Conservation (phyloP, 768 basidiomycete species). For the Ramaria sp. region DNA sequence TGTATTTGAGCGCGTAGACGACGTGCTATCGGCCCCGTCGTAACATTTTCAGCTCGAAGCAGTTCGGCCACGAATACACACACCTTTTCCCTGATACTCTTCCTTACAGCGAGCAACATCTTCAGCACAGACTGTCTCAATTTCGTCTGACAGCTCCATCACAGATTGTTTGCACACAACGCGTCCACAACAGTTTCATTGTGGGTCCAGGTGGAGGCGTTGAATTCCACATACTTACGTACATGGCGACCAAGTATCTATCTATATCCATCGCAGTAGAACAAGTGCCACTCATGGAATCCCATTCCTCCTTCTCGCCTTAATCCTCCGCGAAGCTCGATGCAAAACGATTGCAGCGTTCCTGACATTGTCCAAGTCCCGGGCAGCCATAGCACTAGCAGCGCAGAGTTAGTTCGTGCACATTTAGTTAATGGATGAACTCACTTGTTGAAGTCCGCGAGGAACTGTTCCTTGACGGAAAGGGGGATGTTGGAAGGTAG, state of each 20-base stretch:
- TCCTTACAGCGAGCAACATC: too few species aligned
- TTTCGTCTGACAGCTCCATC: too few species aligned
- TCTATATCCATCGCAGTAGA: too few species aligned
- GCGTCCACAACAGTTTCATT: not conserved
- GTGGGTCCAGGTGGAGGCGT: not conserved
- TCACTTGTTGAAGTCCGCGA: constrained; percentile 66
- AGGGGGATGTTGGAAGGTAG: constrained; percentile 53
- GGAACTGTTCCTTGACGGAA: constrained; percentile 59
- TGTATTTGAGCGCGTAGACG: not conserved
- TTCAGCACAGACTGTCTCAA: too few species aligned
- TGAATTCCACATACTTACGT: not conserved
- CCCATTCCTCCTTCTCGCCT: constrained; percentile 6
- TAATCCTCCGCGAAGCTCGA: constrained; percentile 49
- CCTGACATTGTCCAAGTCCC: constrained; percentile 74
- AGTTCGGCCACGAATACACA: too few species aligned
- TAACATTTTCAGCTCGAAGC: too few species aligned
- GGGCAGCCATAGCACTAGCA: constrained; percentile 49
- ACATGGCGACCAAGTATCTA: not conserved
- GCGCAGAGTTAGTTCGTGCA: constrained; percentile 10
- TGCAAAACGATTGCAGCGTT: constrained; percentile 62
- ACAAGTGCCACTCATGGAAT: not conserved
- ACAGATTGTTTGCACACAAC: not conserved
- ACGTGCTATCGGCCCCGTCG: not conserved
- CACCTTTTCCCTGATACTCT: not conserved
- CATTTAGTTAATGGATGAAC: constrained; percentile 20